Conservation (phyloP, 768 basidiomycete species). For the Rhizopogon vesiculosus region DNA sequence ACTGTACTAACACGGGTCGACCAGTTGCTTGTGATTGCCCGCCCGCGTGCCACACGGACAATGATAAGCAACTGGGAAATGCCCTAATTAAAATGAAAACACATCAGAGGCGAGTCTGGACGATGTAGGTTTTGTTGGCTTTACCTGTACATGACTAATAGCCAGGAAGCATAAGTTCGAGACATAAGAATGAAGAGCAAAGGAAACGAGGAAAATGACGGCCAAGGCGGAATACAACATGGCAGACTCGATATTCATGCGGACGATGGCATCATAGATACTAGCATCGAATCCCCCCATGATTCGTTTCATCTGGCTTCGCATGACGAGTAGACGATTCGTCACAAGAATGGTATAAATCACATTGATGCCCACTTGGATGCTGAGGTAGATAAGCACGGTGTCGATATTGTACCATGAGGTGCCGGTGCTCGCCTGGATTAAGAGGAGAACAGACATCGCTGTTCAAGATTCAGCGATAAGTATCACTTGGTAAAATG, state of each 20-base stretch:
- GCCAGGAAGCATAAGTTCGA: no score
- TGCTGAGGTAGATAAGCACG: constrained; percentile 23
- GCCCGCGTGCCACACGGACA: constrained; percentile 28
- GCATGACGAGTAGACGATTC: constrained; percentile 20
- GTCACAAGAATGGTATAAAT: constrained; percentile 28
- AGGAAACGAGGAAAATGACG: constrained; percentile 22
- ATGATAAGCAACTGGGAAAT: constrained; percentile 32
- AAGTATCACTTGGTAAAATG: neutral
- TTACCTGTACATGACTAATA: neutral
- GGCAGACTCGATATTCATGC: constrained; percentile 28
- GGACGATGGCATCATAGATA: constrained; percentile 19
- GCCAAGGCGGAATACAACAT: constrained; percentile 15
- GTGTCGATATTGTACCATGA: constrained; percentile 17
- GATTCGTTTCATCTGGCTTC: constrained; percentile 8
- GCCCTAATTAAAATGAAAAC: constrained; percentile 12
- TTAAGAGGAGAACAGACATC: constrained; percentile 15
- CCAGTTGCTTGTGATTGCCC: constrained; percentile 9
- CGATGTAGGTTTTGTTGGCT: neutral
- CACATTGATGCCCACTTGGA: constrained; percentile 26
- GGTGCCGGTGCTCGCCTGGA: constrained; percentile 5
- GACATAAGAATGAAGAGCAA: neutral
- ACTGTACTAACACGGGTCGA: neutral
- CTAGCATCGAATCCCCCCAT: neutral
- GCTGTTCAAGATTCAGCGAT: constrained; percentile 1
- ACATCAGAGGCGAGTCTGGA: neutral